Evolutionary conservation across 2,329 filamentous ascomycete genomes (phyloP), one percentile per base, ranked within the genome.

Genomic region (Epichloe gansuensis): DNA sequence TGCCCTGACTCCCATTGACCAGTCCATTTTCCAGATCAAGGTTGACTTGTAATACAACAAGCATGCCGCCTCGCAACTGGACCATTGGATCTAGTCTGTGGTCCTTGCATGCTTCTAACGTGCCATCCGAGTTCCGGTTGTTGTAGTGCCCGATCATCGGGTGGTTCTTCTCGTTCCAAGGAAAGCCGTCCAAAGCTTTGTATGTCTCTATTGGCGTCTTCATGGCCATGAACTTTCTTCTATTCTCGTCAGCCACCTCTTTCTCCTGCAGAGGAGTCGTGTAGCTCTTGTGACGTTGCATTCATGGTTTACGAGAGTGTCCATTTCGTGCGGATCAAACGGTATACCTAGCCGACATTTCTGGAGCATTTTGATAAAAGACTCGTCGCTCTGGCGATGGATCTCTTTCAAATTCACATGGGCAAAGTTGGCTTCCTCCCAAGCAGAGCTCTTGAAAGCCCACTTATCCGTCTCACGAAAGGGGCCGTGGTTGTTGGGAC

Each of bases 381-480:
- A 11, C 17, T 62, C 52, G 54, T 84, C 79, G 6, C 59, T 71
- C 54, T 84, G 80, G 4, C 81, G 73, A 58, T 81, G 77, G 4
- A 84, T 77, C 4, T 72, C 66, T 2, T 65, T 72, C 0, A 84
- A 67, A 8, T 78, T 68, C 2, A 81, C 64, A 52, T 78, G 69
- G 2, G 60, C 61, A 57, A 84, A 82, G 2, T 73, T 57, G 55
- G 77, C 77, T 44, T 75, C 65, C 12, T 65, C 54, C 81, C 81
- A 85, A 0, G 72, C 73, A 2, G 63, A 52, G 56, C 76, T 80
- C 17, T 69, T 66, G 56, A 84, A 84, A 0, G 80, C 80, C 76
- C 78, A 84, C 57, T 79, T 80, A 9, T 83, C 73, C 13, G 61
- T 63, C 25, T 78, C 72, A 4, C 5, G 15, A 34, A 47, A 47